phyloP scores from a whole-genome alignment of 257 asterid genomes.

The Cinchona pubescens region DNA sequence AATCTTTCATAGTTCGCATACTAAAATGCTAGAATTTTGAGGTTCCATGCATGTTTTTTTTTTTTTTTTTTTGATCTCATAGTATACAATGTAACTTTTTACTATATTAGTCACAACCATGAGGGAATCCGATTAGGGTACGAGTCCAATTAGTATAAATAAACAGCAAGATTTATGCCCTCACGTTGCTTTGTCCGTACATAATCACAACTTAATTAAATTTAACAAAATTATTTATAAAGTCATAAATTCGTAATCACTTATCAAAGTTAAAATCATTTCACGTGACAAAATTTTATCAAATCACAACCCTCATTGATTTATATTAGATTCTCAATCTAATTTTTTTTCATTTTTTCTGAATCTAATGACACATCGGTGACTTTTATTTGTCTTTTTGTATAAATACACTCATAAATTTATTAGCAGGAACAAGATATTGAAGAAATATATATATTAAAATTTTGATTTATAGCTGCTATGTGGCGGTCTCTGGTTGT shows the following conservation, averaged over 20 bases:
- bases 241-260: too few species aligned
- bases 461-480: neutral
- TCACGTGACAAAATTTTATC: too few species aligned
- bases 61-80: too few species aligned
- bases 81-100: neutral
- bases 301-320: too few species aligned
- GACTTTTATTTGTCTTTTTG: too few species aligned
- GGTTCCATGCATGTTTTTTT: slow-evolving; percentile 5
- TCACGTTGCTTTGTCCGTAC: slow-evolving; percentile 15
- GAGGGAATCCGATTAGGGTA: slow-evolving; percentile 15
- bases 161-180: slow-evolving; percentile 1
- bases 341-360: too few species aligned
- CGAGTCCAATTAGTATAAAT: too few species aligned
- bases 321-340: too few species aligned
- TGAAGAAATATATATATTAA: neutral
- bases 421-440: slow-evolving; percentile 7
- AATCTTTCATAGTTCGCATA: neutral
- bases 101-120: neutral
- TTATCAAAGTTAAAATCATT: too few species aligned
- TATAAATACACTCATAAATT: too few species aligned
- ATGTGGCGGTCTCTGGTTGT: neutral
- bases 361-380: too few species aligned
- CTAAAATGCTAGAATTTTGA: slow-evolving; percentile 5
- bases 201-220: slow-evolving; percentile 5
- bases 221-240: too few species aligned